Base-by-base conservation (phyloP, 108 stramenopile genomes). In the Epithemia pelagica region DNA sequence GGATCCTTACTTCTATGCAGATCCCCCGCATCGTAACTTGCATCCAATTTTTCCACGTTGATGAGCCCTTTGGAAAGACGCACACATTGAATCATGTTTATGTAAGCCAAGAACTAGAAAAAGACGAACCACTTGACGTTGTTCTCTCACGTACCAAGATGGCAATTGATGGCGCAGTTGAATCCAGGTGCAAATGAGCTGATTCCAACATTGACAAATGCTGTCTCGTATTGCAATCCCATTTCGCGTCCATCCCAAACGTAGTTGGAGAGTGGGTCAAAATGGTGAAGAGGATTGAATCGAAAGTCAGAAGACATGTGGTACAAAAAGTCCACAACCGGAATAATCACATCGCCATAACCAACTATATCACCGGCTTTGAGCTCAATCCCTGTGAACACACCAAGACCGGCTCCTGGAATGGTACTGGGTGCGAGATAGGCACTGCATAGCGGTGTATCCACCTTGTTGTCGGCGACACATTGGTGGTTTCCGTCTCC, bases 341-440 rank as follows among this genome's bases (percentile, higher is more conserved):
- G 86, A 37, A 84, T 84, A 26, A 62, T 67, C 23, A 68, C 62
- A 62, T 88, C 86, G 1, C 81, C 79, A 28, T 54, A 68, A 22
- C 76, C 79, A 60, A 84, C 37, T 10, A 51, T 31, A 52, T 80
- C 80, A 28, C 73, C 69, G 15, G 23, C 26, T 57, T 66, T 26
- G 7, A 78, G 60, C 8, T 62, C 32, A 23, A 58, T 7, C 18
- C 25, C 66, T 19, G 73, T 65, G 59, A 77, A 81, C 33, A 81
- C 19, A 15, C 80, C 80, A 62, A 81, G 52, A 0, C 80, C 80
- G 22, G 77, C 74, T 26, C 57, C 60, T 8, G 81, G 81, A 62
- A 82, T 78, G 30, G 74, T 62, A 24, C 56, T 58, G 7, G 68
- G 63, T 1, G 81, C 81, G 54, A 77, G 52, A 32, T 75, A 82